Base-by-base conservation (phyloP, 345 rosid species). In the Bruguiera parviflora region DNA sequence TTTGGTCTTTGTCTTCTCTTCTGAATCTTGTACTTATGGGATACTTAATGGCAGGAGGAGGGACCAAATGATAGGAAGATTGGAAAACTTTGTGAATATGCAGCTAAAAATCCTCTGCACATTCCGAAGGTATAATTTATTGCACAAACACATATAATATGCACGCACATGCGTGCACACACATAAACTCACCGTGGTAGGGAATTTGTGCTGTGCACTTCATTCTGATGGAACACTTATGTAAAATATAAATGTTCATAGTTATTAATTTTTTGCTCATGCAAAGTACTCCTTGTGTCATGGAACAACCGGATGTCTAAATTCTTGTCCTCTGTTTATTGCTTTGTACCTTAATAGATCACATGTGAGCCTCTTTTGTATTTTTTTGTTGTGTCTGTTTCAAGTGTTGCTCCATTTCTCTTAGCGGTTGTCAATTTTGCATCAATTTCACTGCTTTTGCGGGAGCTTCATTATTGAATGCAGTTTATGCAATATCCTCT, bases 51-150 rank as follows among this genome's bases (percentile, higher is more conserved):
- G 72, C 79, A 96, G 98, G 97, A 84, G 19, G 97, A 92, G 77
- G 98, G 85, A 64, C 92, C 90, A 43, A 92, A 90, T 83, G 99
- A 92, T 58, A 81, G 98, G 72, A 96, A 83, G 83, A 92, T 96
- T 24, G 91, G 86, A 67, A 96, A 90, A 80, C 85, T 96, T 31
- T 96, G 99, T 79, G 98, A 96, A 75, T 96, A 96, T 78, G 98
- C 92, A 72, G 80, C 86, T 62, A 96, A 84, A 79, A 92, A 96
- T 65, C 92, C 98, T 70, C 73, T 96, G 72, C 96, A 96, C 63
- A 85, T 96, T 72, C 99, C 99, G 6, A 90, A 85, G 97, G 99
- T 96, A 88, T 64, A 60, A 55, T 61, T 68, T 70, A 47, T 73
- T 58, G 46, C 46, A 37, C 46, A 8, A 8, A 10, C 9, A 37